Base-by-base conservation (phyloP, 208 protist genomes). In the Acanthamoeba polyphaga region DNA sequence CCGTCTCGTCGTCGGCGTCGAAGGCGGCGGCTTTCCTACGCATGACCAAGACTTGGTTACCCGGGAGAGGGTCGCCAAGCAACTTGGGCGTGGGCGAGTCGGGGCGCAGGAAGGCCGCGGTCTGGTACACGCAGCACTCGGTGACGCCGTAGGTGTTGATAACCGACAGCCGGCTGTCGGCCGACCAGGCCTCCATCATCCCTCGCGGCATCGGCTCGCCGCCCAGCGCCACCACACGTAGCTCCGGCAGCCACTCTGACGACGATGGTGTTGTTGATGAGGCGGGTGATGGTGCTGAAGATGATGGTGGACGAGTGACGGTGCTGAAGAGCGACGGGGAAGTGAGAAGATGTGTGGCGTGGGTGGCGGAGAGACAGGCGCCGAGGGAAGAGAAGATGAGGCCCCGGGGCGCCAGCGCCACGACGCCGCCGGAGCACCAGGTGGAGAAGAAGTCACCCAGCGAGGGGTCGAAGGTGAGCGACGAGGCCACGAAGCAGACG, bases 71-170 rank as follows among this genome's bases (percentile, higher is more conserved):
- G 10, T 62, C 49, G 58, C 60, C 84, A 3, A 91, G 51, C 51
- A 91, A 22, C 32, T 66, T 62, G 29, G 84, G 84, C 29, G 51
- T 91, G 32, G 74, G 74, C n/a, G 82, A 70, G 34, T 66, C 46
- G 19, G 60, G 22, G 5, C 89, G 34, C 32, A 51, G n/a, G n/a
- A 66, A 15, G 12, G 89, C 89, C 22, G 46, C 58, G 19, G 89
- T 58, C 68, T 93, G 89, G 29, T 93, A 93, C 22, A 93, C 89
- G 53, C 89, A 93, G 68, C 89, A 93, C 89, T 93, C 89, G 27
- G 89, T 93, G 15, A 93, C 89, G 66, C 89, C 89, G 68, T 93
- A 93, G 2, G 89, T 93, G 66, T 93, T 93, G 64, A 93, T 72
- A 0, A 82, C 24, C 22, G 74, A 53, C 34, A 93, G 27, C 43